Evolutionary conservation across 2,329 filamentous ascomycete species (phyloP).

Genomic region (Aspergillus niger): DNA sequence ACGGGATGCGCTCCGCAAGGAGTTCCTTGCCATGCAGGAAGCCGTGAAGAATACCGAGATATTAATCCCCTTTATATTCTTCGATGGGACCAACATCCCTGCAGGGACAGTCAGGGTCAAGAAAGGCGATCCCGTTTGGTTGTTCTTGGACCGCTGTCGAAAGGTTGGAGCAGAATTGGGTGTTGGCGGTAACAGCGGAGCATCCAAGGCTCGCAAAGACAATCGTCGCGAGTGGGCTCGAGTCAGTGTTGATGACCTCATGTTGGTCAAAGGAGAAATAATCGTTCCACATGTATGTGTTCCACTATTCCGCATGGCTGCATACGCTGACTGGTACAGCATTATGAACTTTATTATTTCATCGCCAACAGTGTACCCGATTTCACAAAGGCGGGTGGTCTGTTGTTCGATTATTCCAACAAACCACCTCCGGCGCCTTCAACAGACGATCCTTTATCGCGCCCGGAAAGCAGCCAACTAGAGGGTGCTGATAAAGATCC

Average conservation of each 20-base stretch:
- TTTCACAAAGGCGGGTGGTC: slow-evolving; percentile 70
- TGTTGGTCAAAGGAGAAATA: slow-evolving; percentile 85
- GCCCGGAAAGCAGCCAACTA: slow-evolving; percentile 57
- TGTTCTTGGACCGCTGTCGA: slow-evolving; percentile 87
- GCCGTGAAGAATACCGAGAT: slow-evolving; percentile 87
- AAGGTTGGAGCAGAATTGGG: slow-evolving; percentile 85
- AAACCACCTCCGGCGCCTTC: slow-evolving; percentile 36
- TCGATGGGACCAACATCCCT: slow-evolving; percentile 87
- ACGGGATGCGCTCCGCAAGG: slow-evolving; percentile 71
- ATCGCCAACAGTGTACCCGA: slow-evolving; percentile 72
- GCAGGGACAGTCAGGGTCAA: slow-evolving; percentile 82
- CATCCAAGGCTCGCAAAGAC: slow-evolving; percentile 53
- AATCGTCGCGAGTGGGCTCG: slow-evolving; percentile 83
- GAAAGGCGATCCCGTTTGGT: slow-evolving; percentile 91
- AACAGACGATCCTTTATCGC: slow-evolving; percentile 44
- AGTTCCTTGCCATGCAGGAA: slow-evolving; percentile 82
- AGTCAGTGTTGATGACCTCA: slow-evolving; percentile 90
- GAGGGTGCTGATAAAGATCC: slow-evolving; percentile 81
- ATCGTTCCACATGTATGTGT: slow-evolving; percentile 88
- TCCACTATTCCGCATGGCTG: neutral
- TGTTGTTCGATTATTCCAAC: slow-evolving; percentile 75
- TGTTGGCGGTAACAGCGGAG: slow-evolving; percentile 62
- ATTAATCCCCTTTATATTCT: slow-evolving; percentile 92
- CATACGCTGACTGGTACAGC: slow-evolving; percentile 54
- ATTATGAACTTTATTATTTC: slow-evolving; percentile 97